phyloP scores from a whole-genome alignment of 140 eudicot genomes.

The Flaveria floridana region DNA sequence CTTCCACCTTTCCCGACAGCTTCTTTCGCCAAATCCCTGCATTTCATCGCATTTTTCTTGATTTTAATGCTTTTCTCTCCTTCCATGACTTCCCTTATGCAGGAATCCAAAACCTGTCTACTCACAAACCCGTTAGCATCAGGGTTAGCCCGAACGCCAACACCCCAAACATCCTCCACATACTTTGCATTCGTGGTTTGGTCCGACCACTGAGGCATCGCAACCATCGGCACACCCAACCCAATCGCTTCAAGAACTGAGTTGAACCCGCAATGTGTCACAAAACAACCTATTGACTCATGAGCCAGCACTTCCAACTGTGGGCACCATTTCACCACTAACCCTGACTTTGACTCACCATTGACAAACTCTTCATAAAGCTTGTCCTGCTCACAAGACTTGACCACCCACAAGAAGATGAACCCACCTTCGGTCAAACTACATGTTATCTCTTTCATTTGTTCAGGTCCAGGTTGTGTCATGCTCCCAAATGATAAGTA shows the following conservation, averaged over 20 bases:
- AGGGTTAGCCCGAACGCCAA: conserved; percentile 39
- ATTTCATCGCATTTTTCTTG: conserved; percentile 28
- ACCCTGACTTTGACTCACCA: conserved; percentile 34
- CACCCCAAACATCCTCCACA: conserved; percentile 47
- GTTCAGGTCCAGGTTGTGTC: conserved; percentile 28
- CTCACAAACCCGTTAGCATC: conserved; percentile 39
- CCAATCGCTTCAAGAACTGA: conserved; percentile 49
- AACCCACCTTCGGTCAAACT: conserved; percentile 31
- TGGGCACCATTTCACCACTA: conserved; percentile 51
- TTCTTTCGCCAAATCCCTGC: conserved; percentile 34
- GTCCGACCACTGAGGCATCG: conserved; percentile 50
- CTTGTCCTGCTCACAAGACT: conserved; percentile 34
- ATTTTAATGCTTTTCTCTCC: conserved; percentile 37
- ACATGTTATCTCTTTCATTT: conserved; percentile 44
- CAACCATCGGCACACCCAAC: conserved; percentile 52
- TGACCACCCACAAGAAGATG: conserved; percentile 50
- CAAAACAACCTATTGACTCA: conserved; percentile 48
- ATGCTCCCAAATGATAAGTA: conserved; percentile 56
- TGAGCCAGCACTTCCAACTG: conserved; percentile 49
- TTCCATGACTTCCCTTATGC: conserved; percentile 50
- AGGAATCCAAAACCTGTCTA: conserved; percentile 27
- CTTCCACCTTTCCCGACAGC: conserved; percentile 43
- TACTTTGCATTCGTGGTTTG: conserved; percentile 51
- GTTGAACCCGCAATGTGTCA: conserved; percentile 61
- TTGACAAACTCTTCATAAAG: conserved; percentile 27